A percentile compares a stretch with the other conserved stretches of the same genome.
These are phyloP conservation scores for Phytophthora sojae DNA, from an alignment of 352 stramenopile genomes.

Conservation along the genomic window DNA sequence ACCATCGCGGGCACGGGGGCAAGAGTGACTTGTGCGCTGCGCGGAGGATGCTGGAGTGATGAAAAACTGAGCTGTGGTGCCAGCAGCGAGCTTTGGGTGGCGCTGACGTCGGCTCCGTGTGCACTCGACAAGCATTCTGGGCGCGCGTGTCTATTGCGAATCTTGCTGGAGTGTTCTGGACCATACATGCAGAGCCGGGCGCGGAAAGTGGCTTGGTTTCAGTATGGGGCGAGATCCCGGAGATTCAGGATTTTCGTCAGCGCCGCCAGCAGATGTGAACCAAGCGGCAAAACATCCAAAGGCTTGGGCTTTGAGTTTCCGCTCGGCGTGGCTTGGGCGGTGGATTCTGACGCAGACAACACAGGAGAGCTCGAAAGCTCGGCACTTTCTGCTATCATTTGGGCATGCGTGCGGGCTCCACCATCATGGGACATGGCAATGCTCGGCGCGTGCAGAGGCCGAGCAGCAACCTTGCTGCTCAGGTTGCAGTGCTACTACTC, in stretches of 20 bases:
- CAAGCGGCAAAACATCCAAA: constrained; percentile 13
- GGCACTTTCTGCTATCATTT: constrained; percentile 27
- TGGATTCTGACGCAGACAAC: constrained; percentile 4
- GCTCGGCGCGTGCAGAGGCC: background rate
- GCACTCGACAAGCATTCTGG: constrained; percentile 23
- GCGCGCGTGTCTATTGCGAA: constrained; percentile 30
- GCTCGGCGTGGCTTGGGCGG: background rate
- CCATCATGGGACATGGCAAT: constrained; percentile 27
- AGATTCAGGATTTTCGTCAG: constrained; percentile 26
- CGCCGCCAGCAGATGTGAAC: constrained; percentile 2
- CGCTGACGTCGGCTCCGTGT: constrained; percentile 10
- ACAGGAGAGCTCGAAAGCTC: background rate
- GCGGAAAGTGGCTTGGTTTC: constrained; percentile 10
- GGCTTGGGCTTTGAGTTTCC: background rate
- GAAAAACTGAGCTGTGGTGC: background rate
- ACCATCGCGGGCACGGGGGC: constrained; percentile 19
- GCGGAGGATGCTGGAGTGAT: constrained; percentile 24
- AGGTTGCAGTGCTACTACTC: constrained; percentile 7
- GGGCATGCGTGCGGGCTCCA: constrained; percentile 29
- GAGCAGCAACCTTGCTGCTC: constrained; percentile 12
- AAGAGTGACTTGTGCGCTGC: constrained; percentile 9
- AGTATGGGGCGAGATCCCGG: constrained; percentile 7
- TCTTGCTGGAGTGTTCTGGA: constrained; percentile 8
- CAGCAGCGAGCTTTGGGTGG: constrained; percentile 3
- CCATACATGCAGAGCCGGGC: constrained; percentile 26